Conservation (phyloP, 2,329 filamentous ascomycete genomes). For the Penicillium olsonii region DNA sequence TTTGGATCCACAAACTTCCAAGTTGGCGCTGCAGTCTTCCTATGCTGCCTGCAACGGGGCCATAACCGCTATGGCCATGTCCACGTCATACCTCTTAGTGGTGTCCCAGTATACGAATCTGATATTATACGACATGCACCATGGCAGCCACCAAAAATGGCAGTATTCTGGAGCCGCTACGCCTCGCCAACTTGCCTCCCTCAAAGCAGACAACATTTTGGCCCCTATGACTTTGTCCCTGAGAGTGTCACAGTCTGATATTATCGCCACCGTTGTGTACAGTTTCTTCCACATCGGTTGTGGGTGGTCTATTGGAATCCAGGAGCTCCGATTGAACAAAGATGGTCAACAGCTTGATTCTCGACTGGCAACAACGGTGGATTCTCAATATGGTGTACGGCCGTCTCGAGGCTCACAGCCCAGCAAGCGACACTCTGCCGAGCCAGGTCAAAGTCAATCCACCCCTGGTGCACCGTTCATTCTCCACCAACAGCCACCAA, state of each 20-base stretch:
- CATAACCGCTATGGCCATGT: conserved; percentile 70
- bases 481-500: conserved; percentile 53
- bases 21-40: conserved; percentile 56
- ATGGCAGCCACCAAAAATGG: conserved; percentile 4
- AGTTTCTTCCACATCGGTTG: conserved; percentile 73
- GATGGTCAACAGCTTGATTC: conserved; percentile 46
- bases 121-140: conserved; percentile 69
- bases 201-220: conserved; percentile 77
- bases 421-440: conserved; percentile 17
- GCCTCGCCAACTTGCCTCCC: conserved; percentile 67
- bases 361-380: conserved; percentile 42
- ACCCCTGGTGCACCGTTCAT: conserved; percentile 30
- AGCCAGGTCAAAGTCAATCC: conserved; percentile 21
- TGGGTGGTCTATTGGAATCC: conserved; percentile 89
- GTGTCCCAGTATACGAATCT: conserved; percentile 74
- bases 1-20: conserved; percentile 50
- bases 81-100: conserved; percentile 74
- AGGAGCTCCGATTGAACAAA: conserved; percentile 73
- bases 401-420: conserved; percentile 13
- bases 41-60: conserved; percentile 66
- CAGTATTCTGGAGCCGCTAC: conserved; percentile 20
- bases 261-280: conserved; percentile 85
- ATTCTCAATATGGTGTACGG: conserved; percentile 38
- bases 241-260: conserved; percentile 62
- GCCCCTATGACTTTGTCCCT: conserved; percentile 82